A percentile compares a stretch with the other conserved stretches of the same genome.
These are phyloP conservation scores for Phylloporus rhodoxanthus DNA, from an alignment of 768 basidiomycete species.

Conservation along the genomic window DNA sequence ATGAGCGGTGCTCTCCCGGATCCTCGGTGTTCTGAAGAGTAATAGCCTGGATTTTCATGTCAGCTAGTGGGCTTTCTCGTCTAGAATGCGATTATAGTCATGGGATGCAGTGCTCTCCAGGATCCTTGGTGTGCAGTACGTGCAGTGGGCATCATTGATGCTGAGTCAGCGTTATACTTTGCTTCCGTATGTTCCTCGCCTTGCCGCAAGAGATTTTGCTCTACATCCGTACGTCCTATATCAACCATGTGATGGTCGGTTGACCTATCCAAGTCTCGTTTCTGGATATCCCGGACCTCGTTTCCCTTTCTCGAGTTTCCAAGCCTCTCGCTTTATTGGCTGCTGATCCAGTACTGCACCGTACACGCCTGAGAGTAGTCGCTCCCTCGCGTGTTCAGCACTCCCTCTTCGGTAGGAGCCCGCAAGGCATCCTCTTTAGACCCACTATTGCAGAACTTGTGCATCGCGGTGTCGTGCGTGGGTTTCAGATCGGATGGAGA, in stretches of 20 bases:
- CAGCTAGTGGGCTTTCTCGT: too few species aligned
- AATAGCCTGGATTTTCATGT: too few species aligned
- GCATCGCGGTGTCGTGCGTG: conserved; percentile 64
- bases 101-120: too few species aligned
- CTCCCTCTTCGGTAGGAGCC: conserved; percentile 53
- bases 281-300: conserved; percentile 69
- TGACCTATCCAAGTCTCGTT: conserved; percentile 47
- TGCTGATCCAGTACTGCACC: conserved; percentile 59
- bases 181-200: conserved; percentile 22
- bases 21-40: conserved; percentile 4
- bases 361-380: conserved; percentile 52
- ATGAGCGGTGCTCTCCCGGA: conserved; percentile 12
- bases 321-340: conserved; percentile 46
- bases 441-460: conserved; percentile 64
- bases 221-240: conserved; percentile 46
- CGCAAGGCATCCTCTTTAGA: conserved; percentile 50
- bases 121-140: too few species aligned
- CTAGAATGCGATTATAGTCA: too few species aligned
- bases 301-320: conserved; percentile 43
- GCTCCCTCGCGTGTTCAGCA: conserved; percentile 65
- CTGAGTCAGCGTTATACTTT: too few species aligned
- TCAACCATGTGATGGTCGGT: not conserved
- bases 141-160: too few species aligned
- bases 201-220: conserved; percentile 55
- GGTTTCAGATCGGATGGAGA: conserved; percentile 57